phyloP scores from a whole-genome alignment of 1,139 yeast genomes.

The Debaryomyces robertsiae region DNA sequence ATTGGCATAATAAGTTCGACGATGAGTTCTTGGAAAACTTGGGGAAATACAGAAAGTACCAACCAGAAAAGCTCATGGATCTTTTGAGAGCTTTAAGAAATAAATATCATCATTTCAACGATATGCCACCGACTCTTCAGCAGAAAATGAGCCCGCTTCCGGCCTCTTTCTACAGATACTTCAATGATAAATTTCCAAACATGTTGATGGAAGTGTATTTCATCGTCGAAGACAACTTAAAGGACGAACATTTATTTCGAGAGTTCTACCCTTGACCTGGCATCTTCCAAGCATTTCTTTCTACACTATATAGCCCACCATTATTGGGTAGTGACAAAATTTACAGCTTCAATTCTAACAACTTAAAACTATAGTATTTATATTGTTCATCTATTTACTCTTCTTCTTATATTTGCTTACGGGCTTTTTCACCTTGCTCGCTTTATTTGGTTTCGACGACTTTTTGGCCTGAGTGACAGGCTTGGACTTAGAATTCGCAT shows the following conservation, averaged over 20 bases:
- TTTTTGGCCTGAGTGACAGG: conserved; percentile 8
- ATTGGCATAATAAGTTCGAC: conserved; percentile 84
- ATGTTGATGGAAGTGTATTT: conserved; percentile 75
- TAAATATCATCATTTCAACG: conserved; percentile 91
- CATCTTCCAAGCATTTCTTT: background rate
- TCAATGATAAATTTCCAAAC: conserved; percentile 72
- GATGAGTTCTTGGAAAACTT: conserved; percentile 72
- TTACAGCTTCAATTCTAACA: conserved; percentile 7
- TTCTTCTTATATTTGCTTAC: conserved; percentile 1
- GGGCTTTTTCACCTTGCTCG: conserved; percentile 9
- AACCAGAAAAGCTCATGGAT: conserved; percentile 77
- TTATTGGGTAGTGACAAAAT: too few species aligned
- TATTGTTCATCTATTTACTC: conserved; percentile 2
- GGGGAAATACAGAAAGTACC: conserved; percentile 89
- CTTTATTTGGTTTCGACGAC: conserved; percentile 11
- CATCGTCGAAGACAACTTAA: conserved; percentile 59
- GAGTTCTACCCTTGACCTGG: conserved; percentile 45
- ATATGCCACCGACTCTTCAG: conserved; percentile 68
- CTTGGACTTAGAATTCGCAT: conserved; percentile 3
- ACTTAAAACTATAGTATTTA: conserved; percentile 1
- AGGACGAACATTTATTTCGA: conserved; percentile 61
- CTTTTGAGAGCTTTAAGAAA: conserved; percentile 85
- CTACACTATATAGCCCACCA: too few species aligned
- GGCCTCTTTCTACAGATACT: conserved; percentile 78
- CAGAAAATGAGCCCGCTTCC: conserved; percentile 76